Base-by-base conservation (phyloP, 495 filamentous ascomycete genomes). In the Stereocaulon alpinum region DNA sequence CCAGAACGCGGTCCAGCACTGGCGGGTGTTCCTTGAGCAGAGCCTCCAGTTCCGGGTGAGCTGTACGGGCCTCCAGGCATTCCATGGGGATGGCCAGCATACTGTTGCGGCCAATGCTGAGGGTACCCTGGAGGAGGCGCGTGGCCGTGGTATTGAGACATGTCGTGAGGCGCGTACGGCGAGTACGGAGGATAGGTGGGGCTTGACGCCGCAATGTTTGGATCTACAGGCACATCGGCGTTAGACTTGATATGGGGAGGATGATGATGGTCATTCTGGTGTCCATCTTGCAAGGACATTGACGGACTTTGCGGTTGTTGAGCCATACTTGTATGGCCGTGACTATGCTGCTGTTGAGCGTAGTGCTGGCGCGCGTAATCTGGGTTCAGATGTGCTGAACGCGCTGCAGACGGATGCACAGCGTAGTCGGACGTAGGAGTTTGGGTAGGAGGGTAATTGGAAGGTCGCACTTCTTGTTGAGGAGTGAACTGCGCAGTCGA, bases 201-300 rank as follows among this genome's bases (percentile, higher is more conserved):
- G 77, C 90, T 96, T 60, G 89, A 85, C 66, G 87, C 86, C 72
- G 93, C 87, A 66, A 96, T 93, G 66, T 90, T 91, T 63, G 92
- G 90, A 94, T 98, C 93, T 96, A 95, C 87, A 87, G 89, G 91
- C 77, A 93, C 82, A 82, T 89, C 85, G 82, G 80, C 80, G 90
- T 95, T 86, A 95, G 89, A 92, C 74, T 88, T 89, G 72, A 82
- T 78, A 77, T 84, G 84, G 70, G 83, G 76, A 68, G 79, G 76
- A 68, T 74, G 76, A 76, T 74, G 73, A 74, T 78, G 78, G 75
- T 86, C 80, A 79, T 81, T 79, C 74, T 82, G 80, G 68, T 77
- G 80, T 73, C 81, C 84, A 86, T 86, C 82, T 79, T 81, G 80
- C 77, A 86, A 77, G 82, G 82, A 80, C 79, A 86, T 81, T 72